Evolutionary conservation across 371 early-diverging fungal species (phyloP).

Genomic region (Amoeboaphelidium protococcarum): DNA sequence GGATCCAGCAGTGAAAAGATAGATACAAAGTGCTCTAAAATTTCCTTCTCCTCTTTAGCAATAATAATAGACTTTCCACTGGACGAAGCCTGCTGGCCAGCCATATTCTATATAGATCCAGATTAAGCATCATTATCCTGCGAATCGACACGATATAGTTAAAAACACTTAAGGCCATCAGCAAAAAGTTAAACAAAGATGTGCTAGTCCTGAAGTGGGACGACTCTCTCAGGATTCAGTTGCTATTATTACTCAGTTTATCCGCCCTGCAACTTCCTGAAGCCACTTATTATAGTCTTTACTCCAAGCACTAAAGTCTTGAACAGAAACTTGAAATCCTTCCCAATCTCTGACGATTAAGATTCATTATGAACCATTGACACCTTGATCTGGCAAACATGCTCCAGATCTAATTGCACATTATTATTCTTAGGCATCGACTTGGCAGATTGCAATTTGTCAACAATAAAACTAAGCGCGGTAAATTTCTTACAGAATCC

Average conservation of each 20-base stretch:
- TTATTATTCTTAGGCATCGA: background rate
- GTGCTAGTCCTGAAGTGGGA: too few species aligned
- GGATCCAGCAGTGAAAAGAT: slow-evolving; percentile 67
- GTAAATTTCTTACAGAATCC: too few species aligned
- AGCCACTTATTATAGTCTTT: slow-evolving; percentile 44
- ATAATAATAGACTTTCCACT: slow-evolving; percentile 1
- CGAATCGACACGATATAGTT: too few species aligned
- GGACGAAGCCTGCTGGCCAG: background rate
- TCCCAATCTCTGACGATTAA: background rate
- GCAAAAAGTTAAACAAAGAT: too few species aligned
- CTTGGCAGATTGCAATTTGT: too few species aligned
- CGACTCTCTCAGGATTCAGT: slow-evolving; percentile 1
- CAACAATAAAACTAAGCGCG: too few species aligned
- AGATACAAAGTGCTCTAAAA: slow-evolving; percentile 63
- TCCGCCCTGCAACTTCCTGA: slow-evolving; percentile 16
- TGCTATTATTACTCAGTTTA: background rate
- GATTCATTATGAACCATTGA: background rate
- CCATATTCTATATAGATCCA: too few species aligned
- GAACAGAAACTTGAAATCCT: slow-evolving; percentile 37
- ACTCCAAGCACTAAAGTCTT: slow-evolving; percentile 58
- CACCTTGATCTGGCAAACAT: background rate
- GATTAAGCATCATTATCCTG: too few species aligned
- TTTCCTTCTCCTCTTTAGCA: slow-evolving; percentile 56
- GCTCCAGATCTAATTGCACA: background rate
- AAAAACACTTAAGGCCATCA: too few species aligned